phyloP scores from a whole-genome alignment of 768 basidiomycete species.

The Mycena galopus region DNA sequence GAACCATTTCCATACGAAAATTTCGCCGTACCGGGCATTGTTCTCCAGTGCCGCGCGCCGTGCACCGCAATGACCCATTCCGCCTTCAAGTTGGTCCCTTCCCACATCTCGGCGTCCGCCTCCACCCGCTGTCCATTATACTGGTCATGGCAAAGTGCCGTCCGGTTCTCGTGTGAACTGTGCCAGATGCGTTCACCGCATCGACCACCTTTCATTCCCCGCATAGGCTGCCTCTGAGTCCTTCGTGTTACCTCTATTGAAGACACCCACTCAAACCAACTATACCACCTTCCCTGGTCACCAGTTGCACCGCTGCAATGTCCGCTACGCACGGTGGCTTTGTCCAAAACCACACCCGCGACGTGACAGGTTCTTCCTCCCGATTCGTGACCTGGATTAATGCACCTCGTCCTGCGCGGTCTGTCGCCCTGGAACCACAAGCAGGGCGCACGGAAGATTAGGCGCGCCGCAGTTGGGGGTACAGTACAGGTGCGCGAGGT shows the following conservation, averaged over 20 bases:
- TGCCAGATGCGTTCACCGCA: background rate
- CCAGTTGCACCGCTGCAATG: slow-evolving; percentile 14
- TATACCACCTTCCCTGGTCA: slow-evolving; percentile 11
- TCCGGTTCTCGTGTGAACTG: slow-evolving; percentile 15
- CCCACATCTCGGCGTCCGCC: slow-evolving; percentile 22
- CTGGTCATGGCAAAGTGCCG: background rate
- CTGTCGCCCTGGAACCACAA: slow-evolving; percentile 17
- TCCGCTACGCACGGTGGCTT: background rate
- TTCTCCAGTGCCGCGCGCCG: background rate
- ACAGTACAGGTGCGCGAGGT: no score
- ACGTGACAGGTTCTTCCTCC: background rate
- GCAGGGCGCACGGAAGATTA: slow-evolving; percentile 16
- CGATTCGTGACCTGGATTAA: background rate
- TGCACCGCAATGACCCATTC: slow-evolving; percentile 14
- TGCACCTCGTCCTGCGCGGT: background rate
- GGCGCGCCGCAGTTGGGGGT: no score
- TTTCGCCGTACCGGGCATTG: background rate
- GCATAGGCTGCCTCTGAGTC: no score
- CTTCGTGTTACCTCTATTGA: background rate
- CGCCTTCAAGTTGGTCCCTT: background rate
- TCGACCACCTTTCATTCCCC: no score
- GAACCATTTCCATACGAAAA: background rate
- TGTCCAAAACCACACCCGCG: slow-evolving; percentile 29
- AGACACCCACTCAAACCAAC: slow-evolving; percentile 25
- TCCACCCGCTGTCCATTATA: slow-evolving; percentile 9